Conservation (phyloP, 2,329 filamentous ascomycete species). For the Aspergillus vadensis region DNA sequence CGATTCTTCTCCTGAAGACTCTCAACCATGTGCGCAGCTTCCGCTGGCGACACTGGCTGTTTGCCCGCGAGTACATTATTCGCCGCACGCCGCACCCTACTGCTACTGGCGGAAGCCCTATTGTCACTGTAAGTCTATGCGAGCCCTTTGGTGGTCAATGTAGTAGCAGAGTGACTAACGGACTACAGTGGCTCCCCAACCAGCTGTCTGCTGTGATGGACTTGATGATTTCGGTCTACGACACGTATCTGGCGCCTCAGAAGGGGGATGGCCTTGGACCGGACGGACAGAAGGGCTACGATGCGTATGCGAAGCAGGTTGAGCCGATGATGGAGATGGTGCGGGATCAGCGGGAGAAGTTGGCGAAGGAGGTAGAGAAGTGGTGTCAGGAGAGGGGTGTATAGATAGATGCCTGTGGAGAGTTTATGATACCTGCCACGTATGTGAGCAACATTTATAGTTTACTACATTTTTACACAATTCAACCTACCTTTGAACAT, state of each 20-base stretch:
- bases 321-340: slow-evolving; percentile 43
- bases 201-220: slow-evolving; percentile 53
- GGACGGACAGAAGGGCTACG: slow-evolving; percentile 6
- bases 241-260: slow-evolving; percentile 39
- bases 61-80: slow-evolving; percentile 53
- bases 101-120: slow-evolving; percentile 52
- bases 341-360: slow-evolving; percentile 35
- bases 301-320: slow-evolving; percentile 37
- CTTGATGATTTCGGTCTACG: slow-evolving; percentile 49
- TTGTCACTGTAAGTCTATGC: slow-evolving; percentile 44
- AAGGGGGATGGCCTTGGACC: slow-evolving; percentile 23
- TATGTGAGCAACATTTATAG: neutral
- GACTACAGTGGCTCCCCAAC: slow-evolving; percentile 48
- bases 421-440: neutral
- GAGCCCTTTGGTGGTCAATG: neutral
- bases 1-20: slow-evolving; percentile 47
- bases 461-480: neutral
- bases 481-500: neutral
- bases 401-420: slow-evolving; percentile 14
- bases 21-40: slow-evolving; percentile 53
- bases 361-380: slow-evolving; percentile 45
- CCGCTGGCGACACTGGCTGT: slow-evolving; percentile 54
- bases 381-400: slow-evolving; percentile 51
- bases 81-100: slow-evolving; percentile 49
- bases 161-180: neutral